phyloP scores from a whole-genome alignment of 2,329 filamentous ascomycete species.

The Xylariaceae sp. region DNA sequence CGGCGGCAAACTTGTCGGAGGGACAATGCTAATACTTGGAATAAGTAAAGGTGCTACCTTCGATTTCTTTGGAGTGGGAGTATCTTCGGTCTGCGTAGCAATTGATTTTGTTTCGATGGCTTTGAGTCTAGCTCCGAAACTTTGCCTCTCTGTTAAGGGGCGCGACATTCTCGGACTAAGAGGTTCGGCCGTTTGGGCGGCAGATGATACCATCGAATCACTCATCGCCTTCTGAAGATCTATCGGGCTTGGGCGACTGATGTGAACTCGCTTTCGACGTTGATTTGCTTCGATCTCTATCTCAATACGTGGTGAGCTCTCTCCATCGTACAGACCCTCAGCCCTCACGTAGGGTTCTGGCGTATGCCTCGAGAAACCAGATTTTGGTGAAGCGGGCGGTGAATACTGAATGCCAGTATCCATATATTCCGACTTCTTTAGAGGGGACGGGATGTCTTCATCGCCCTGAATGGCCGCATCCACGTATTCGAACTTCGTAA shows the following conservation, averaged over 20 bases:
- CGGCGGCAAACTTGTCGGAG: constrained; percentile 75
- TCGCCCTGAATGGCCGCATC: background rate
- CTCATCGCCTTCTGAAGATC: constrained; percentile 37
- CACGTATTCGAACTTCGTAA: background rate
- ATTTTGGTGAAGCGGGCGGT: constrained; percentile 67
- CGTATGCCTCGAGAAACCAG: constrained; percentile 37
- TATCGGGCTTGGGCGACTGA: constrained; percentile 45
- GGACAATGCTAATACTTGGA: constrained; percentile 86
- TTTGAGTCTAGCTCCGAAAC: constrained; percentile 29
- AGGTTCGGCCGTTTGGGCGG: constrained; percentile 57
- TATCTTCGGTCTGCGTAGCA: constrained; percentile 57
- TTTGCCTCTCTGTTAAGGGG: constrained; percentile 40
- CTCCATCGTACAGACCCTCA: constrained; percentile 39
- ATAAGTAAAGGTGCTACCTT: constrained; percentile 45
- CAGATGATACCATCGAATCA: constrained; percentile 57
- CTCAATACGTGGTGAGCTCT: constrained; percentile 43
- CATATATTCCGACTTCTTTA: background rate
- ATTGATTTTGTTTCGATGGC: constrained; percentile 44
- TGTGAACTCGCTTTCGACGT: constrained; percentile 61
- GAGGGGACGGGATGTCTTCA: background rate
- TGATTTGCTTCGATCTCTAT: constrained; percentile 68
- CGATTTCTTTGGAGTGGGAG: constrained; percentile 19
- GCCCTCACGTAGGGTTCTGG: constrained; percentile 38
- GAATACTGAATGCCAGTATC: constrained; percentile 53
- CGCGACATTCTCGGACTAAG: constrained; percentile 61